Evolutionary conservation across 2,329 filamentous ascomycete species (phyloP).

Genomic region (Fusarium verrucosum): DNA sequence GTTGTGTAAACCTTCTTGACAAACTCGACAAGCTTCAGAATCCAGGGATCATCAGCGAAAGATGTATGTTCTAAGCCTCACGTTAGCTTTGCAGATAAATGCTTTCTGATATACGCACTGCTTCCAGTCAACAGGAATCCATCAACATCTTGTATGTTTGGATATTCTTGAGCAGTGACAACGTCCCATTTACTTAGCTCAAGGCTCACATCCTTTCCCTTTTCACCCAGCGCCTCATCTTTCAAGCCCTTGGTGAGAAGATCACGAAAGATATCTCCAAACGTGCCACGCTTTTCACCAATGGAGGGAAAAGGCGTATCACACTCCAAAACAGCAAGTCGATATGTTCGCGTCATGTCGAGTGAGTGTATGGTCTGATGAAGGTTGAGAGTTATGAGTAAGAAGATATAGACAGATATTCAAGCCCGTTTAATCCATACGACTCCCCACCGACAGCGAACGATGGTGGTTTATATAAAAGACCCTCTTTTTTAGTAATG

Average conservation of each 20-base stretch:
- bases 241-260: slow-evolving; percentile 41
- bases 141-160: slow-evolving; percentile 42
- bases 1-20: slow-evolving; percentile 42
- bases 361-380: background rate
- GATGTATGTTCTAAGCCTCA: slow-evolving; percentile 46
- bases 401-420: background rate
- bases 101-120: slow-evolving; percentile 36
- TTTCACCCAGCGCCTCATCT: slow-evolving; percentile 34
- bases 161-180: slow-evolving; percentile 43
- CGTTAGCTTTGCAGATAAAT: background rate
- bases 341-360: slow-evolving; percentile 38
- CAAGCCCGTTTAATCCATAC: slow-evolving; percentile 7
- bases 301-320: slow-evolving; percentile 47
- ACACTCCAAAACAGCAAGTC: slow-evolving; percentile 47
- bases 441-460: background rate
- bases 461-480: background rate
- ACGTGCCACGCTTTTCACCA: slow-evolving; percentile 41
- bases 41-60: slow-evolving; percentile 54
- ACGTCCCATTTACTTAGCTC: slow-evolving; percentile 47
- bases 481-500: slow-evolving; percentile 9
- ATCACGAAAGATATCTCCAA: slow-evolving; percentile 47
- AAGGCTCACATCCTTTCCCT: slow-evolving; percentile 35
- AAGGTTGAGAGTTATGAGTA: background rate
- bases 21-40: slow-evolving; percentile 51
- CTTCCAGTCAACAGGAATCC: slow-evolving; percentile 48